These are phyloP conservation scores for Saccharomyces hybrid DNA, from an alignment of 1,139 yeast genomes.

Conservation along the genomic window DNA sequence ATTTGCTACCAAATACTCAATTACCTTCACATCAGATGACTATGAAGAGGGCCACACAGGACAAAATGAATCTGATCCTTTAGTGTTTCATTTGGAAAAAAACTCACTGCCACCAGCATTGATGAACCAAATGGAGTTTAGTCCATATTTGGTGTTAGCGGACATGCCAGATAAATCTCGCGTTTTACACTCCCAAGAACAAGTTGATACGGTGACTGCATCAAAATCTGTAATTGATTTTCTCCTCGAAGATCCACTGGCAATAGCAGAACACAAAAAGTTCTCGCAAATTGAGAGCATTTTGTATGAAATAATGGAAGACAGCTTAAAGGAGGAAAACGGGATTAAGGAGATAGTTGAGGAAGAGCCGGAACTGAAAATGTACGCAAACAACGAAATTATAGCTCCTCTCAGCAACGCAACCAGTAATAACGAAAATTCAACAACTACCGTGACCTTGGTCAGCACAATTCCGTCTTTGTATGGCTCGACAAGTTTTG, in stretches of 20 bases:
- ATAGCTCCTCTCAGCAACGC: background rate
- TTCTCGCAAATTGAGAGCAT: slow-evolving; percentile 6
- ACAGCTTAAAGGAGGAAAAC: background rate
- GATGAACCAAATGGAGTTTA: slow-evolving; percentile 4
- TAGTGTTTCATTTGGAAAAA: slow-evolving; percentile 8
- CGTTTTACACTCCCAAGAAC: slow-evolving; percentile 7
- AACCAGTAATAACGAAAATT: background rate
- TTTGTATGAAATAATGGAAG: slow-evolving; percentile 5
- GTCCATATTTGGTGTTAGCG: slow-evolving; percentile 8
- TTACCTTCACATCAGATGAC: slow-evolving; percentile 8
- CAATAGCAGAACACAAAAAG: slow-evolving; percentile 3
- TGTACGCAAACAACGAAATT: background rate
- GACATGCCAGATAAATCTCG: slow-evolving; percentile 9
- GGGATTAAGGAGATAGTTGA: background rate
- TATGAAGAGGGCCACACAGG: slow-evolving; percentile 1
- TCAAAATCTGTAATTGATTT: background rate
- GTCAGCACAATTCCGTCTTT: background rate
- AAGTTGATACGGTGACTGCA: background rate
- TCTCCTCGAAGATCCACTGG: background rate
- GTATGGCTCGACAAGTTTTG: background rate
- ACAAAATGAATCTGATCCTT: slow-evolving; percentile 1
- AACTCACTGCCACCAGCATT: slow-evolving; percentile 8
- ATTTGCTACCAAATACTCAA: slow-evolving; percentile 7
- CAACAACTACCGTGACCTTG: background rate
- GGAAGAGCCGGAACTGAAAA: background rate